Conservation (phyloP, 208 protist species). For the Willaertia magna region DNA sequence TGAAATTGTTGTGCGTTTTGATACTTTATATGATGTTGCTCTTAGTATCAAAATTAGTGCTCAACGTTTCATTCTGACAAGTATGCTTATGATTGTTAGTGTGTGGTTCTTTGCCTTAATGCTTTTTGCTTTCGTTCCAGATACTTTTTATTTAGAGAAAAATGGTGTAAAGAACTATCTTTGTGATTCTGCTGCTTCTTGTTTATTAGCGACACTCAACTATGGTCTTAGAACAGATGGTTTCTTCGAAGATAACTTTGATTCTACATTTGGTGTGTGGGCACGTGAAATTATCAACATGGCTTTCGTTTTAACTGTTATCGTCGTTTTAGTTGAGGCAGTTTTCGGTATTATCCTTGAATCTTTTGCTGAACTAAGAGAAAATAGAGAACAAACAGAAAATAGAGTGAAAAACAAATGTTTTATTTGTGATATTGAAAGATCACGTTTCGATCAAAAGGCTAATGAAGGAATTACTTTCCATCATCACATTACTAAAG, state of each 20-base stretch:
- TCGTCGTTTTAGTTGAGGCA: conserved; percentile 78
- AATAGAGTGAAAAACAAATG: conserved; percentile 63
- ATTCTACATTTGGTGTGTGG: not conserved
- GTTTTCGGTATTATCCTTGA: conserved; percentile 87
- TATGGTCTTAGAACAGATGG: not conserved
- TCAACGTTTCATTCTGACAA: not conserved
- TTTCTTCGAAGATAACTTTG: not conserved
- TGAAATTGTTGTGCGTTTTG: not conserved
- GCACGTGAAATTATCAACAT: conserved; percentile 54
- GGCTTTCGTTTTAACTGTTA: conserved; percentile 74
- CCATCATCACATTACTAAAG: conserved; percentile 33
- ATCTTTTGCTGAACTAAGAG: conserved; percentile 69
- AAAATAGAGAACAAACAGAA: conserved; percentile 56
- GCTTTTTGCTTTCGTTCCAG: not conserved
- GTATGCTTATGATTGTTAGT: not conserved
- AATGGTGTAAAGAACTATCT: not conserved
- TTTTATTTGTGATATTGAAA: conserved; percentile 75
- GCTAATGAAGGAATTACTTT: conserved; percentile 27
- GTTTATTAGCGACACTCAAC: not conserved
- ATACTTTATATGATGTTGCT: not conserved
- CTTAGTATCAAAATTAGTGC: not conserved
- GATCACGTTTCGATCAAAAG: conserved; percentile 54
- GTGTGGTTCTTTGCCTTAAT: not conserved
- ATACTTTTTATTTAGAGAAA: not conserved
- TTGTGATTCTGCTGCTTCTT: not conserved